Evolutionary conservation across 2,329 filamentous ascomycete species (phyloP).

Genomic region (Lasiodiplodia theobromae): DNA sequence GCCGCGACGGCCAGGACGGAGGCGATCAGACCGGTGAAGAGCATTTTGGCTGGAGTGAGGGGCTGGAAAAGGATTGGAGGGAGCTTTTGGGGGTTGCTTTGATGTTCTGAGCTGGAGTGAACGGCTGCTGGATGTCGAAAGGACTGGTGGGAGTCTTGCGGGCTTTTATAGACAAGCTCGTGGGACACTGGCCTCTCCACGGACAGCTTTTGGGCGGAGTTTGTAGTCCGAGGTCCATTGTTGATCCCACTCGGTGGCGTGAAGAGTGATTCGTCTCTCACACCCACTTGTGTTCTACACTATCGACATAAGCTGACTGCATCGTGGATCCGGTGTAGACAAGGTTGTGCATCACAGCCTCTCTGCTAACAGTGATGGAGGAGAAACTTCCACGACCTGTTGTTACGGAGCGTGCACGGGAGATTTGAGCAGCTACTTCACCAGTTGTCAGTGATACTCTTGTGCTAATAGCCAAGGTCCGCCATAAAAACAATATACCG

Average conservation of each 20-base stretch:
- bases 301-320: not conserved
- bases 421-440: not conserved
- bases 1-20: not conserved
- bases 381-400: not conserved
- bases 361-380: not conserved
- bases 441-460: not conserved
- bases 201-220: not conserved
- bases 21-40: not conserved
- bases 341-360: not conserved
- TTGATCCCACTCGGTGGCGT: not conserved
- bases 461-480: too few relatives aligned
- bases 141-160: not conserved
- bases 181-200: not conserved
- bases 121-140: not conserved
- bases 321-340: not conserved
- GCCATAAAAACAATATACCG: not conserved
- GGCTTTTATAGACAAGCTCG: not conserved
- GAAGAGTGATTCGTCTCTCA: not conserved
- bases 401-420: not conserved
- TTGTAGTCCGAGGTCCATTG: not conserved
- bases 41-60: constrained; percentile 4
- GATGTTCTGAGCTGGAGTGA: not conserved
- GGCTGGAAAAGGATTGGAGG: not conserved
- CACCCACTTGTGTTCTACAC: not conserved
- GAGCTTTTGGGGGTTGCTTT: not conserved